Conservation (phyloP, 164 flowering plant species). For the Cinnamomum chago region DNA sequence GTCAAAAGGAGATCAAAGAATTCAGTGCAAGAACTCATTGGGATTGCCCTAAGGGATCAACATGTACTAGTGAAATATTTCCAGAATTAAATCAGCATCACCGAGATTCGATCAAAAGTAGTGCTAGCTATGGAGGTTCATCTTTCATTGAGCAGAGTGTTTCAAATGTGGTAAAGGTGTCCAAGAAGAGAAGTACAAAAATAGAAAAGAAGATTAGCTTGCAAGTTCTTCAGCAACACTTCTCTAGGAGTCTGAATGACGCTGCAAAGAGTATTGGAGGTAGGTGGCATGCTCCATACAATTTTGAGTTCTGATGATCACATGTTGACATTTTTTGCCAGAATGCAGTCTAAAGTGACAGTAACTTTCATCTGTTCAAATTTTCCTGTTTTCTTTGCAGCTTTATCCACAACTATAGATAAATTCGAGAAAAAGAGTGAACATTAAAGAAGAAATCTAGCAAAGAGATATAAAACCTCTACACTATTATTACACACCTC, state of each 20-base stretch:
- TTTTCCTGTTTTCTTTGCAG: no score
- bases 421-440: no score
- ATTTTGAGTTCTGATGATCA: neutral
- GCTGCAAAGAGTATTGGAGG: conserved; percentile 91
- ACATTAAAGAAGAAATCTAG: no score
- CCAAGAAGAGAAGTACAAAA: conserved; percentile 60
- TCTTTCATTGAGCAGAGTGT: conserved; percentile 29
- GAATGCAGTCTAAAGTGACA: no score
- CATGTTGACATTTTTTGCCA: neutral
- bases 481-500: no score
- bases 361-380: no score
- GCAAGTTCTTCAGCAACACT: conserved; percentile 73
- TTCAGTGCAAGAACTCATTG: conserved; percentile 32
- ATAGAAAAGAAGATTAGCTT: conserved; percentile 72
- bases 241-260: conserved; percentile 90
- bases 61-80: conserved; percentile 12
- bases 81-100: conserved; percentile 25
- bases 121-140: conserved; percentile 28
- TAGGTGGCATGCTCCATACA: conserved; percentile 27
- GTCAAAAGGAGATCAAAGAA: conserved; percentile 19
- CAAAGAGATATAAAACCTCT: no score
- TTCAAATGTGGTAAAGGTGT: conserved; percentile 25
- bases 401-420: no score
- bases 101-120: conserved; percentile 27
- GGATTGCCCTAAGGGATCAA: conserved; percentile 22